Conservation (phyloP, 2,329 filamentous ascomycete genomes). For the Aspergillus brasiliensis region DNA sequence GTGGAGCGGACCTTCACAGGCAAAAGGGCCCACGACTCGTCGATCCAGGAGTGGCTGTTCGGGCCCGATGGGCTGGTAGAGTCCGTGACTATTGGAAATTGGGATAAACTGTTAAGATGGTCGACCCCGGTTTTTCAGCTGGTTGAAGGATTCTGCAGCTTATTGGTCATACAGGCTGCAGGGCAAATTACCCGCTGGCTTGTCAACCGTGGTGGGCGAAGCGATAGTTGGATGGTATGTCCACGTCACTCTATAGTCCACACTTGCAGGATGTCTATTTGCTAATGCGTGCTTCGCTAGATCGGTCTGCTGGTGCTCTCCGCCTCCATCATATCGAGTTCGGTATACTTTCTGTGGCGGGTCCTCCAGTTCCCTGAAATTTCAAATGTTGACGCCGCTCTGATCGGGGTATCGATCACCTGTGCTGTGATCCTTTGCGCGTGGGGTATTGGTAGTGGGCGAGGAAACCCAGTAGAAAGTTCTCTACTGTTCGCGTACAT, state of each 20-base stretch:
- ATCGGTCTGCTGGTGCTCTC: constrained; percentile 86
- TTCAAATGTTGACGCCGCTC: constrained; percentile 84
- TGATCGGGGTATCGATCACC: constrained; percentile 91
- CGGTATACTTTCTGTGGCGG: constrained; percentile 94
- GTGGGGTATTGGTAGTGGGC: constrained; percentile 90
- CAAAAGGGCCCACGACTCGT: constrained; percentile 64
- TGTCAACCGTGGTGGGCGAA: constrained; percentile 82
- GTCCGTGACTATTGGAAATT: constrained; percentile 75
- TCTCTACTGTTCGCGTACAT: constrained; percentile 95
- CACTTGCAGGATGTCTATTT: not conserved
- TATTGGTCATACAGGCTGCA: constrained; percentile 91
- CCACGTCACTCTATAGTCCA: constrained; percentile 1
- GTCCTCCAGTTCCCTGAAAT: constrained; percentile 93
- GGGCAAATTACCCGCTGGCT: constrained; percentile 94
- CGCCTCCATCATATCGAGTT: constrained; percentile 87
- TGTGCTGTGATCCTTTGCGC: constrained; percentile 89
- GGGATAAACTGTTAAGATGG: constrained; percentile 86
- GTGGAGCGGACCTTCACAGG: constrained; percentile 75
- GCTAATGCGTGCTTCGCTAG: constrained; percentile 48
- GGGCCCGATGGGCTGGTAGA: constrained; percentile 83
- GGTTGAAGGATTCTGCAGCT: constrained; percentile 91
- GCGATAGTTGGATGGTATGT: constrained; percentile 94
- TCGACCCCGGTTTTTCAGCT: constrained; percentile 94
- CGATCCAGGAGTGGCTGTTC: constrained; percentile 81
- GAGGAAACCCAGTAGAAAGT: constrained; percentile 93